Conservation (phyloP, 164 flowering plant genomes). For the Vitis amurensis region DNA sequence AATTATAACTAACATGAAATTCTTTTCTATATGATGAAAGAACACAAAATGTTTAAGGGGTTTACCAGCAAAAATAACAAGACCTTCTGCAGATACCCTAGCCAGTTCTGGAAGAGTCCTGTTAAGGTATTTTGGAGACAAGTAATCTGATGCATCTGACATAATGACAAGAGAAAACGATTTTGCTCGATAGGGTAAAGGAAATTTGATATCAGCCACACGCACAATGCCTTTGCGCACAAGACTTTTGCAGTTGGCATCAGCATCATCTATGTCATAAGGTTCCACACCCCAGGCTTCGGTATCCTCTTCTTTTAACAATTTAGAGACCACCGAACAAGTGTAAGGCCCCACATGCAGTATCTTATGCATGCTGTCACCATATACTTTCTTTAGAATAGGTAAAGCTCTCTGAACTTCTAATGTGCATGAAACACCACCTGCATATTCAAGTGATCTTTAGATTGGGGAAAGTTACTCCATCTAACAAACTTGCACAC, state of each 20-base stretch:
- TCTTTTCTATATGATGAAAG: not conserved
- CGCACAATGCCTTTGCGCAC: conserved; percentile 85
- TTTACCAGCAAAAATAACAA: conserved; percentile 81
- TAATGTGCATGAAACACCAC: conserved; percentile 63
- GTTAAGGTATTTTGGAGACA: conserved; percentile 86
- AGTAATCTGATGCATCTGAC: conserved; percentile 88
- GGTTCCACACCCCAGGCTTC: conserved; percentile 98
- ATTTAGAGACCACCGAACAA: conserved; percentile 73
- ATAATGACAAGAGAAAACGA: conserved; percentile 87
- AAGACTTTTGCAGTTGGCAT: conserved; percentile 63
- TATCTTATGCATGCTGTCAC: conserved; percentile 82
- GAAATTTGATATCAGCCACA: conserved; percentile 87
- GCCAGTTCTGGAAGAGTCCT: conserved; percentile 82
- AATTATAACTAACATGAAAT: too few relatives aligned
- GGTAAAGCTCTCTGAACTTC: conserved; percentile 85
- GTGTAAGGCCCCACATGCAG: conserved; percentile 95
- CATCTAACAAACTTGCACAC: not conserved
- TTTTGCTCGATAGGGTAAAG: conserved; percentile 73
- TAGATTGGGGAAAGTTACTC: not conserved
- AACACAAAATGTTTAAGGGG: not conserved
- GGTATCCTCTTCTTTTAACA: conserved; percentile 75
- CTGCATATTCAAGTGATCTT: conserved; percentile 37
- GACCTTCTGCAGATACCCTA: conserved; percentile 72
- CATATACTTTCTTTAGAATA: conserved; percentile 67
- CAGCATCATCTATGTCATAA: conserved; percentile 81